A percentile compares a stretch with the other conserved stretches of the same genome.
Evolutionary conservation across 2,329 filamentous ascomycete genomes (phyloP).

Genomic region (Trichoderma sp.): DNA sequence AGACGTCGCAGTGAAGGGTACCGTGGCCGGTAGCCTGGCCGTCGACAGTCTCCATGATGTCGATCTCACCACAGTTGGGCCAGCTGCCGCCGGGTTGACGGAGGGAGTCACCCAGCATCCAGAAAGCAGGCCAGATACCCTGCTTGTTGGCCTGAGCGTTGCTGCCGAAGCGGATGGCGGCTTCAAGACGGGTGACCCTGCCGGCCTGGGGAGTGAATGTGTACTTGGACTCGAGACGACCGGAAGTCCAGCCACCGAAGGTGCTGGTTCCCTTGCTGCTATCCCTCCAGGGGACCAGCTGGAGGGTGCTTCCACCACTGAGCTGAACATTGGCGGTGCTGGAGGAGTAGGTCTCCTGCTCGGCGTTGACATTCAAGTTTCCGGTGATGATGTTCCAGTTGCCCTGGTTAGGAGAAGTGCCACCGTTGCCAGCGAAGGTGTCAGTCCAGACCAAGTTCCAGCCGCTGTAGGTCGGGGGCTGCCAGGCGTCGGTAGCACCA

Average conservation of each 20-base stretch:
- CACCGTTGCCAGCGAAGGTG: slow-evolving; percentile 42
- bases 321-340: slow-evolving; percentile 51
- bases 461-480: slow-evolving; percentile 42
- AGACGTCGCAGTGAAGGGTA: slow-evolving; percentile 53
- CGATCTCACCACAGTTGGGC: slow-evolving; percentile 58
- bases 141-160: slow-evolving; percentile 46
- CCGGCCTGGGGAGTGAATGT: slow-evolving; percentile 49
- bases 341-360: slow-evolving; percentile 52
- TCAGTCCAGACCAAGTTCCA: slow-evolving; percentile 47
- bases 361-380: slow-evolving; percentile 52
- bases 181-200: slow-evolving; percentile 49
- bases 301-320: slow-evolving; percentile 51
- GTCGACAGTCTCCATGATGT: slow-evolving; percentile 59
- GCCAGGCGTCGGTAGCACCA: slow-evolving; percentile 38
- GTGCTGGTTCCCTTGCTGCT: slow-evolving; percentile 28
- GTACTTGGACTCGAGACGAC: slow-evolving; percentile 52
- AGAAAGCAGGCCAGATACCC: slow-evolving; percentile 62
- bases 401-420: slow-evolving; percentile 35
- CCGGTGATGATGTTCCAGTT: slow-evolving; percentile 46
- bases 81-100: slow-evolving; percentile 48
- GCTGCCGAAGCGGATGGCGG: slow-evolving; percentile 49
- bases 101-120: slow-evolving; percentile 54
- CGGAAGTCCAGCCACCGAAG: slow-evolving; percentile 53
- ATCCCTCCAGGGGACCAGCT: slow-evolving; percentile 51
- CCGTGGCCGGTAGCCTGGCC: slow-evolving; percentile 49